These are phyloP conservation scores for Medicago lupulina DNA, from an alignment of 306 rosid genomes.

Conservation along the genomic window DNA sequence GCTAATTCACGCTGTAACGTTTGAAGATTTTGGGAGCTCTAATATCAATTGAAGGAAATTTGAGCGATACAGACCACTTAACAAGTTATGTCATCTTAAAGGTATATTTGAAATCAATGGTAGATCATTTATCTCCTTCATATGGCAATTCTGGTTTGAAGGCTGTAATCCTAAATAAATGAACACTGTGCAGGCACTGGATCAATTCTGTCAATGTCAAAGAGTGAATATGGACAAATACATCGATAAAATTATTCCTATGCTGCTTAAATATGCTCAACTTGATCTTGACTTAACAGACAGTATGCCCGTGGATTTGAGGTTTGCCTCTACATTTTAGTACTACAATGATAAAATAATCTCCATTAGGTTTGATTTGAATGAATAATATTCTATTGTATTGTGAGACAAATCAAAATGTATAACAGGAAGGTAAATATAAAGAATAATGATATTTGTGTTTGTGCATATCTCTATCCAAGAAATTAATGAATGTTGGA, in stretches of 20 bases:
- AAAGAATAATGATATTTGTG: background rate
- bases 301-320: background rate
- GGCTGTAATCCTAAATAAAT: constrained; percentile 2
- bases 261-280: constrained; percentile 37
- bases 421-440: background rate
- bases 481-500: background rate
- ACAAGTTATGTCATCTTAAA: constrained; percentile 24
- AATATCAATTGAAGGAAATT: background rate
- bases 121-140: background rate
- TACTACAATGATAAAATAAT: background rate
- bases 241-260: background rate
- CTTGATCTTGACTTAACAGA: background rate
- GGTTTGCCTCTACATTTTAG: constrained; percentile 28
- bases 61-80: background rate
- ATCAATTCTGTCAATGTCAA: constrained; percentile 16
- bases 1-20: background rate
- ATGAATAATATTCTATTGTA: background rate
- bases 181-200: constrained; percentile 39
- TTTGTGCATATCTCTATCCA: background rate
- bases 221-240: background rate
- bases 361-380: constrained; percentile 2
- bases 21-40: constrained; percentile 32
- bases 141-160: constrained; percentile 7
- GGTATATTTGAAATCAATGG: constrained; percentile 28
- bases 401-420: background rate